Base-by-base conservation (phyloP, 208 protist species). In the Leishmania major region DNA sequence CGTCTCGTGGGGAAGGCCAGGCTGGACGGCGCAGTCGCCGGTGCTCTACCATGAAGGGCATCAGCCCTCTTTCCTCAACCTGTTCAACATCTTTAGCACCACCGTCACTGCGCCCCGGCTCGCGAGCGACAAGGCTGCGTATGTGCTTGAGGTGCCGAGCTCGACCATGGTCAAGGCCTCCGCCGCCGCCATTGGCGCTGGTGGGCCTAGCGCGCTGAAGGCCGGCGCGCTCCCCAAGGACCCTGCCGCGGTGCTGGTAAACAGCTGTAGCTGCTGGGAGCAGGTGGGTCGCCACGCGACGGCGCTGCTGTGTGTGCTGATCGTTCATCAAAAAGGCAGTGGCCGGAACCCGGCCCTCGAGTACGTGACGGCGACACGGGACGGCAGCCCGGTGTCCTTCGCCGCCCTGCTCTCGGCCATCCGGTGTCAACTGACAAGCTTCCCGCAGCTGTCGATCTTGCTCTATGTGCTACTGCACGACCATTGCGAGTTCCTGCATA, bases 381-480 rank as follows among this genome's bases (percentile, higher is more conserved):
- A 94, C 35, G 78, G 64, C 13, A 73, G 74, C 17, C 74, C 75
- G 1, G 60, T 94, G n/a, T 43, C 66, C 7, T 94, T 91, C 78
- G 75, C 73, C 31, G n/a, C 55, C 3, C 82, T 97, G 15, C 88
- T 96, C 45, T 67, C 72, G 17, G 76, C 89, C 17, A 83, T 95
- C 7, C 77, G 75, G 40, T 85, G 43, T 67, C 77, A 84, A 31
- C 53, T 97, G 40, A 25, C 81, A 22, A 75, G 71, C 28, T 96
- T 89, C 75, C 92, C 94, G 1, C 76, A 85, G 17, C 28, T 96
- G 31, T 91, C 87, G 75, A 90, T 94, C 77, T 62, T 97, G 31
- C 78, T 97, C 55, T 97, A 97, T 81, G 80, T 84, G 49, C 82
- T 97, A 7, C 28, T 97, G 28, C 82, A 94, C 75, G 94, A 97